phyloP scores from a whole-genome alignment of 805 yeast genomes.

The Cyberlindnera americana region DNA sequence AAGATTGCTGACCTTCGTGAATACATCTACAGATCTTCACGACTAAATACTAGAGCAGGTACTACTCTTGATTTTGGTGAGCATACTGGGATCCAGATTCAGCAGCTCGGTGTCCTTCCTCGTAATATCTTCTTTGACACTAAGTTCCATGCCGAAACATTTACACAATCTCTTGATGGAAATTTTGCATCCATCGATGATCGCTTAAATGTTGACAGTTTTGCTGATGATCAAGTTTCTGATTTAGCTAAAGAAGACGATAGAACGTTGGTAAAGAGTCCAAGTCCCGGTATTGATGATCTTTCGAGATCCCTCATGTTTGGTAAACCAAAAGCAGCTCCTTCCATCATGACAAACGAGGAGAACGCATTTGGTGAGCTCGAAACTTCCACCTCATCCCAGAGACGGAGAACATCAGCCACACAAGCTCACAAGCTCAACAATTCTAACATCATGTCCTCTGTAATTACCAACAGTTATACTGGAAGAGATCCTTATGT shows the following conservation, averaged over 20 bases:
- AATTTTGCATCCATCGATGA: constrained; percentile 14
- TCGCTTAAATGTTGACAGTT: constrained; percentile 11
- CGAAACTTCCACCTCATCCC: constrained; percentile 24
- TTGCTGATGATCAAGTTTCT: constrained; percentile 9
- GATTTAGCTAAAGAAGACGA: constrained; percentile 11
- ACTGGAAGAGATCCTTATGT: constrained; percentile 66
- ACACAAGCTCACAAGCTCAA: constrained; percentile 12
- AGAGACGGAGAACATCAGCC: constrained; percentile 13
- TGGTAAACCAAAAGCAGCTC: constrained; percentile 34
- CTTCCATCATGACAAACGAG: constrained; percentile 36
- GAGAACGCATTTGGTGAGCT: constrained; percentile 46
- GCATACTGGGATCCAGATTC: constrained; percentile 24
- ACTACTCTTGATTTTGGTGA: constrained; percentile 16
- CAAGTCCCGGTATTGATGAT: constrained; percentile 15
- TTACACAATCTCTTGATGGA: constrained; percentile 12
- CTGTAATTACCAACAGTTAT: constrained; percentile 52
- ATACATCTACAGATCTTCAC: constrained; percentile 59
- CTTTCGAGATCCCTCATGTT: constrained; percentile 33
- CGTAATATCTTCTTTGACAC: constrained; percentile 51
- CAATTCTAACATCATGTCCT: constrained; percentile 14
- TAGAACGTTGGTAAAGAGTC: constrained; percentile 9
- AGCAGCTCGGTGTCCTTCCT: constrained; percentile 40
- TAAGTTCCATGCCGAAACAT: constrained; percentile 19
- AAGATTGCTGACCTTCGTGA: constrained; percentile 69
- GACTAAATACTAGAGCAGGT: constrained; percentile 34